phyloP scores from a whole-genome alignment of 805 yeast species.

The Candida sakaeoensis region DNA sequence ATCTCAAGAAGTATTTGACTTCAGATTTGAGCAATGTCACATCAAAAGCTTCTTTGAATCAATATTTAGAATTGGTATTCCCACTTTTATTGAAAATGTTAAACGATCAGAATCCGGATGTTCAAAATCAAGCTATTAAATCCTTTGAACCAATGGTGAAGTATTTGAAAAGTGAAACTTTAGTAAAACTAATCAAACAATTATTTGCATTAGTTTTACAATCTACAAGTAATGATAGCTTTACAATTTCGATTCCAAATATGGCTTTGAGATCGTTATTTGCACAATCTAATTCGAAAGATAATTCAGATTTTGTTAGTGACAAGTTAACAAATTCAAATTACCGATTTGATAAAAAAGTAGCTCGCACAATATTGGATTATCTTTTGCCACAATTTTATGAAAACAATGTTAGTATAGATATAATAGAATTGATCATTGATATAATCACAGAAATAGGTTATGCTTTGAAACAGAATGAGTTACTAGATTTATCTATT shows the following conservation, averaged over 20 bases:
- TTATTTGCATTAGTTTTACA: conserved; percentile 18
- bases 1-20: conserved; percentile 49
- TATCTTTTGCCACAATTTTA: conserved; percentile 37
- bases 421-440: conserved; percentile 56
- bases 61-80: conserved; percentile 29
- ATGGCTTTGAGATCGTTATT: conserved; percentile 49
- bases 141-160: conserved; percentile 48
- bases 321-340: conserved; percentile 11
- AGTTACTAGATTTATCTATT: conserved; percentile 24
- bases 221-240: conserved; percentile 16
- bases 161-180: conserved; percentile 27
- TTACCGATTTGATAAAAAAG: conserved; percentile 9
- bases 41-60: conserved; percentile 13
- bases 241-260: conserved; percentile 49
- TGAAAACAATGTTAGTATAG: conserved; percentile 39
- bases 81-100: conserved; percentile 42
- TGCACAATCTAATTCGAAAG: conserved; percentile 19
- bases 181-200: conserved; percentile 25
- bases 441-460: conserved; percentile 55
- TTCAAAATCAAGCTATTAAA: conserved; percentile 69
- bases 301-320: conserved; percentile 20
- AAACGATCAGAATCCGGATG: conserved; percentile 64
- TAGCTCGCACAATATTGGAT: conserved; percentile 31
- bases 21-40: conserved; percentile 1
- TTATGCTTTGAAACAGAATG: conserved; percentile 31